A percentile compares a stretch with the other conserved stretches of the same genome.
phyloP scores from a whole-genome alignment of 768 basidiomycete species.

The Chlorophyllum brunneum region DNA sequence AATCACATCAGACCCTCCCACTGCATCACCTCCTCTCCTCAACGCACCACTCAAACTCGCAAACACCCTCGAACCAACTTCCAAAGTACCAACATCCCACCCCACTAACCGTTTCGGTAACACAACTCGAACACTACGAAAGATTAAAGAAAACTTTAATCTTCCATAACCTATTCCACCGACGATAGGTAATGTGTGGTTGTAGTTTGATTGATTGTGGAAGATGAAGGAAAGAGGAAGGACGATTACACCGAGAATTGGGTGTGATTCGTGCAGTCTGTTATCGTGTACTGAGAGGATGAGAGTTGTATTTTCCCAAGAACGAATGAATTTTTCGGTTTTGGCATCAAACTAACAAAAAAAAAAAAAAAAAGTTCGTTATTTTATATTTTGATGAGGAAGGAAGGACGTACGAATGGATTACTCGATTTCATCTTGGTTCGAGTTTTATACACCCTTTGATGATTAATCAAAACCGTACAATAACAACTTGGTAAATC shows the following conservation, averaged over 20 bases:
- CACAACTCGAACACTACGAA: constrained; percentile 59
- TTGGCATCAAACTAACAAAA: constrained; percentile 49
- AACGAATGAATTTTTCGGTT: constrained; percentile 65
- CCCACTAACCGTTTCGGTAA: constrained; percentile 57
- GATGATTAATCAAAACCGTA: constrained; percentile 39
- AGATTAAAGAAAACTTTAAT: constrained; percentile 59
- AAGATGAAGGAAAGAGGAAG: constrained; percentile 47
- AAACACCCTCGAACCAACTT: constrained; percentile 34
- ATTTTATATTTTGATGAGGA: neutral
- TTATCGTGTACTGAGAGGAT: constrained; percentile 64
- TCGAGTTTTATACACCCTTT: constrained; percentile 40
- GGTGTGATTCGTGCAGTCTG: constrained; percentile 54
- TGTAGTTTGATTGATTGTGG: constrained; percentile 47
- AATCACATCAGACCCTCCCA: neutral
- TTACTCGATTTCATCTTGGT: constrained; percentile 43
- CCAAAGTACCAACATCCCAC: constrained; percentile 69
- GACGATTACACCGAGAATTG: constrained; percentile 68
- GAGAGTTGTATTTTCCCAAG: constrained; percentile 57
- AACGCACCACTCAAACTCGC: neutral
- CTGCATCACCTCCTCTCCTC: neutral
- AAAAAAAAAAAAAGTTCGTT: constrained; percentile 2
- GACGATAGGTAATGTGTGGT: constrained; percentile 57
- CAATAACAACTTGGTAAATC: constrained; percentile 70
- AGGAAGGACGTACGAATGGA: constrained; percentile 34
- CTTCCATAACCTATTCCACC: constrained; percentile 70